Base-by-base conservation (phyloP, 2,329 filamentous ascomycete species). In the Sclerotinia glacialis region DNA sequence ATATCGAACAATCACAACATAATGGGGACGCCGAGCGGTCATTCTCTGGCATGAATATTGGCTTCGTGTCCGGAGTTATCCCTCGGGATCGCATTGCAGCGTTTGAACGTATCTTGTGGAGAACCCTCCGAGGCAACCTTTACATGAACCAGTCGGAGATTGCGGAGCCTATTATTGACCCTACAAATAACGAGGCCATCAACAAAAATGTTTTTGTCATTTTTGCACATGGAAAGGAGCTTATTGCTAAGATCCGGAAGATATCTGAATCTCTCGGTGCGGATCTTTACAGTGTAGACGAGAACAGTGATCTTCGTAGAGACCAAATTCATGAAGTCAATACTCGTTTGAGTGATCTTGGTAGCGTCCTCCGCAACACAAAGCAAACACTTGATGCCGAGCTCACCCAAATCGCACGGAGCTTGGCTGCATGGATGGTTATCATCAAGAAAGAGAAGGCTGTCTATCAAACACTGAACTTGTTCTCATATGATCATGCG, bases 111-210 rank as follows among this genome's bases (percentile, higher is more conserved):
- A 99, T 99, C 73, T 84, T 99, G 62, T 99, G 95, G 95, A 88
- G 95, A 75, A 97, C 96, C 0, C 86, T 99, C 52, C 92, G 95
- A 78, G 95, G 95, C 75, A 99, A 99, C 79, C 82, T 99, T 70
- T 99, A 98, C 84, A 99, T 99, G 95, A 99, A 99, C 80, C 96
- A 99, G 82, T 94, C 94, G 50, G 95, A 99, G 83, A 99, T 99
- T 69, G 89, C 93, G 9, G 94, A 99, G 78, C 88, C 92, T 47
- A 89, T 99, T 73, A 84, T 97, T 77, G 92, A 99, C 78, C 94
- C 95, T 21, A 85, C 90, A 76, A 97, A 87, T 81, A 97, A 98
- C 78, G 94, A 98, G 80, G 84, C 91, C 71, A 85, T 96, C 73
- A 88, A 90, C 82, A 99, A 99, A 87, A 99, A 97, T 74, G 95